A percentile compares a stretch with the other conserved stretches of the same genome.
phyloP scores from a whole-genome alignment of 2,329 filamentous ascomycete species.

The Botryotinia calthae region DNA sequence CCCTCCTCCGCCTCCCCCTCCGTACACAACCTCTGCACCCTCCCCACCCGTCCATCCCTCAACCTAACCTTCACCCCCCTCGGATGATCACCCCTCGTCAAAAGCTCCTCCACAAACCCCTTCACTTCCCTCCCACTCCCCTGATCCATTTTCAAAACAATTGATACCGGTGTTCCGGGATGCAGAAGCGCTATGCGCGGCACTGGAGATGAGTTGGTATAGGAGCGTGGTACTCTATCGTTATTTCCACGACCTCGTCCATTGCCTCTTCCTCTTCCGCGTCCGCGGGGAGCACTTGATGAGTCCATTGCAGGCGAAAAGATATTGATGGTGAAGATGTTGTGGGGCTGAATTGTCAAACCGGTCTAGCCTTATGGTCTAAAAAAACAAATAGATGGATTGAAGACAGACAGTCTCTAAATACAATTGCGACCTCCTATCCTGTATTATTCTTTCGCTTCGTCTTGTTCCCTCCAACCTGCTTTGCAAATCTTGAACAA shows the following conservation, averaged over 20 bases:
- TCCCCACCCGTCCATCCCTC: slow-evolving; percentile 35
- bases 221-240: neutral
- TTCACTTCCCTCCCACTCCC: slow-evolving; percentile 35
- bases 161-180: slow-evolving; percentile 33
- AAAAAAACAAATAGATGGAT: neutral
- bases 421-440: neutral
- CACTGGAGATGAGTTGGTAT: slow-evolving; percentile 18
- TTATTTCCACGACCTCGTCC: neutral
- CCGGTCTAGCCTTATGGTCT: neutral
- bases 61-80: slow-evolving; percentile 38
- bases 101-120: slow-evolving; percentile 34
- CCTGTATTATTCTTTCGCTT: neutral
- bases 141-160: slow-evolving; percentile 38
- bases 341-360: neutral
- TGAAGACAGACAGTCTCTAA: neutral
- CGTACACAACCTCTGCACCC: slow-evolving; percentile 35
- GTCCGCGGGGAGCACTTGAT: neutral
- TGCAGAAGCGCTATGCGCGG: slow-evolving; percentile 33
- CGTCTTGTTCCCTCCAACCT: neutral
- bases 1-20: slow-evolving; percentile 26
- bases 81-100: slow-evolving; percentile 37
- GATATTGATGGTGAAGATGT: neutral
- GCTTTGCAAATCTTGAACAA: neutral
- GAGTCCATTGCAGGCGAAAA: neutral
- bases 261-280: neutral